phyloP scores from a whole-genome alignment of 176 grass and related monocot genomes.

The Carex littledalei region DNA sequence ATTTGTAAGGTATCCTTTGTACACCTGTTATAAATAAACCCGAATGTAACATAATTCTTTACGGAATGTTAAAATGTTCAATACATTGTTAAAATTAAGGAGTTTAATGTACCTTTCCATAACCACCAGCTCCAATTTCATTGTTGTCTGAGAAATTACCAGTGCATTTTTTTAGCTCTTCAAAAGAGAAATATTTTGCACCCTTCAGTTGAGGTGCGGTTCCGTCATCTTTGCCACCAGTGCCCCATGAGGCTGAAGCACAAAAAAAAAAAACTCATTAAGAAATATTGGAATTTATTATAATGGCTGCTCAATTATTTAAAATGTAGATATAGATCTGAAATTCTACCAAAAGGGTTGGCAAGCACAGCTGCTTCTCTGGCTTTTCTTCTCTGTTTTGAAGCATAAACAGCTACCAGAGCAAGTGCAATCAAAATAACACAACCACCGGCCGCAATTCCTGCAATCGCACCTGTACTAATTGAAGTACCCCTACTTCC shows the following conservation, averaged over 20 bases:
- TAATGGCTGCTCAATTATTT: too few relatives aligned
- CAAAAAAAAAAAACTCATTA: constrained; percentile 20
- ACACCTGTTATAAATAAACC: too few relatives aligned
- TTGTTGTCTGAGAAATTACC: constrained; percentile 57
- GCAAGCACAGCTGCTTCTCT: constrained; percentile 26
- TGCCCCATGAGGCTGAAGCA: constrained; percentile 59
- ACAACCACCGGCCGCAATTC: constrained; percentile 51
- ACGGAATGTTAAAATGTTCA: too few relatives aligned
- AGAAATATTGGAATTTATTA: not conserved
- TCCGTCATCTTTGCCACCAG: constrained; percentile 44
- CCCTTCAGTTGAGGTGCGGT: constrained; percentile 68
- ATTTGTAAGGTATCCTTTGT: too few relatives aligned
- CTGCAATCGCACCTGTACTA: constrained; percentile 43
- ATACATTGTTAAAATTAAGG: too few relatives aligned
- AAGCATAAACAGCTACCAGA: constrained; percentile 52
- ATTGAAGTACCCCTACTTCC: constrained; percentile 32
- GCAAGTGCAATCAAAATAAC: constrained; percentile 59
- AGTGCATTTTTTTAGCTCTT: constrained; percentile 67
- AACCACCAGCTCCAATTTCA: constrained; percentile 72
- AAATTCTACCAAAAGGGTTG: too few relatives aligned
- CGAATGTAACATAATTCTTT: too few relatives aligned
- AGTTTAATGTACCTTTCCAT: too few relatives aligned
- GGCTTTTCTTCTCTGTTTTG: constrained; percentile 50
- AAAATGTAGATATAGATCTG: too few relatives aligned
- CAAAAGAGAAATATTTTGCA: constrained; percentile 71